Evolutionary conservation across 805 yeast species (phyloP), one percentile per base, ranked within the genome.

Genomic region (Saturnispora halmiae): DNA sequence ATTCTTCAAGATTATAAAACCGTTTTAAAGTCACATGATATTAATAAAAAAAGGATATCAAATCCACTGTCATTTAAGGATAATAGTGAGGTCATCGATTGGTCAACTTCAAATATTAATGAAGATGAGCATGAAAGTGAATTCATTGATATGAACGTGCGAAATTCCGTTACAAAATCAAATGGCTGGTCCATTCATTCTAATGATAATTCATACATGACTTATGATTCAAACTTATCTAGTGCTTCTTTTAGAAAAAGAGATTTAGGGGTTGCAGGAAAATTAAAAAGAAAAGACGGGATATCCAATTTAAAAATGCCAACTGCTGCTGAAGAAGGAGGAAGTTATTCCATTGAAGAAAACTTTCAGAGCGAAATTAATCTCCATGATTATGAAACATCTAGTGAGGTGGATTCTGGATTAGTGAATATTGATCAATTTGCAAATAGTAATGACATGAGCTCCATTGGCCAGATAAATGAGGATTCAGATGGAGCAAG

Each of bases 171-270:
- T 10, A 22, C 10, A 7, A 22, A 22, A 22, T 25, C 25, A n/a
- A 36, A 36, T 36, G 39, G 39, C 39, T 36, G 39, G 39, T 36
- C 39, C 39, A 36, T 36, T 28, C 21, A 6, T 26, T 34, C 42
- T 9, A 37, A 24, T 21, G 32, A 19, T 11, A 30, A 24, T 20
- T 77, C 82, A 1, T 77, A 75, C 49, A 48, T 76, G 36, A 73
- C 80, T 30, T 78, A 77, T 46, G 82, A 77, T 52, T 76, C 82
- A 1, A 72, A 70, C 1, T 60, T 70, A 32, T 73, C 80, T 5
- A 40, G 44, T 3, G 40, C 38, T 7, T 42, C 46, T 2, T 36
- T 36, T 8, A 27, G 24, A 22, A 28, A 6, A 44, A 56, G 14
- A 47, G 55, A 16, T 46, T 25, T 4, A 51, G 24, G 40, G 7